These are phyloP conservation scores for Mimosa pudica DNA, from an alignment of 306 rosid genomes.

Conservation along the genomic window DNA sequence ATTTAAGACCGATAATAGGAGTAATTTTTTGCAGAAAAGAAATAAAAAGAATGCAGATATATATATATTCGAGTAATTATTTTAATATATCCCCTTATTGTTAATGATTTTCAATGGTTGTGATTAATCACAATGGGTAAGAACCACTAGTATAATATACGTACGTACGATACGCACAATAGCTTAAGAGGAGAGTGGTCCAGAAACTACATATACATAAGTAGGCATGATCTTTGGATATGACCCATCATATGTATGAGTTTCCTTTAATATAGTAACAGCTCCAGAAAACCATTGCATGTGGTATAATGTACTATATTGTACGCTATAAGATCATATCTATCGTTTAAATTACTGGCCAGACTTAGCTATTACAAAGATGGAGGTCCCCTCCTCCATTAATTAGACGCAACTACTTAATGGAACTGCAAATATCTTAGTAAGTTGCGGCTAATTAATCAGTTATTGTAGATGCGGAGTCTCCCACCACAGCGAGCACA, in stretches of 20 bases:
- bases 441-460: background rate
- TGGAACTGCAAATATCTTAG: slow-evolving; percentile 19
- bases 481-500: background rate
- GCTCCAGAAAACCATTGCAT: slow-evolving; percentile 10
- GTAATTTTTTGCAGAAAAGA: background rate
- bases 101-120: background rate
- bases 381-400: background rate
- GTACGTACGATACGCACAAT: background rate
- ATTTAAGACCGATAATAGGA: too few species aligned
- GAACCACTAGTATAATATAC: background rate
- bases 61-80: background rate
- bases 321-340: slow-evolving; percentile 23
- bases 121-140: background rate
- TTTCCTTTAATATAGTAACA: slow-evolving; percentile 12
- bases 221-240: background rate
- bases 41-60: background rate
- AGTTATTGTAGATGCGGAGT: background rate
- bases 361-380: background rate
- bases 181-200: background rate
- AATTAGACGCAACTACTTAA: slow-evolving; percentile 5
- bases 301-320: background rate
- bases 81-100: background rate
- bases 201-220: background rate
- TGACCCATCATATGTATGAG: slow-evolving; percentile 2
- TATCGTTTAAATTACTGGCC: slow-evolving; percentile 12